These are phyloP conservation scores for Priceomyces carsonii DNA, from an alignment of 805 yeast species.

Conservation along the genomic window DNA sequence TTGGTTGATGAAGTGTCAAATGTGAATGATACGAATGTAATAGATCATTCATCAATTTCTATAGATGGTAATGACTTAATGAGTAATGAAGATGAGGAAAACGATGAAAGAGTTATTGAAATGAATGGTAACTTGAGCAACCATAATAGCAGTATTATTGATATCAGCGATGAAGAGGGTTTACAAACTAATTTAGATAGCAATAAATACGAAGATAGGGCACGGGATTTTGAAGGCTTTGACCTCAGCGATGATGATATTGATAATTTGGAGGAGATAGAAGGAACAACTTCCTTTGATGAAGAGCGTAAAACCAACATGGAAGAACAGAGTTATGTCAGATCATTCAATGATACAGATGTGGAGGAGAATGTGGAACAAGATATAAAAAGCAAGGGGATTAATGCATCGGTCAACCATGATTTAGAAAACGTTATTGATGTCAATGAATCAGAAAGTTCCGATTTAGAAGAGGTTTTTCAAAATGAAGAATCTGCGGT, in stretches of 20 bases:
- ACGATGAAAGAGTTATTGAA: constrained; percentile 4
- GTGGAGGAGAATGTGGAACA: neutral
- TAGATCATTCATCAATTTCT: neutral
- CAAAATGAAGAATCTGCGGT: no score
- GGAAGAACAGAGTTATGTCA: no score
- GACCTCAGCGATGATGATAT: constrained; percentile 9
- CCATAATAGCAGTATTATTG: no score
- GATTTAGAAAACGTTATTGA: no score
- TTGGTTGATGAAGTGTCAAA: constrained; percentile 8
- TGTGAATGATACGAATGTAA: constrained; percentile 11
- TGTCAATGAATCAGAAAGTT: no score
- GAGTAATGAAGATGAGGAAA: constrained; percentile 4
- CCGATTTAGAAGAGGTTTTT: no score
- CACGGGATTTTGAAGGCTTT: constrained; percentile 2
- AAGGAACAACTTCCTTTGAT: neutral
- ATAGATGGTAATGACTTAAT: neutral
- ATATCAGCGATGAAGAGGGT: no score
- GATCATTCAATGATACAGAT: neutral
- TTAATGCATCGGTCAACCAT: no score
- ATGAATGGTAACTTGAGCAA: no score
- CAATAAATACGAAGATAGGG: neutral
- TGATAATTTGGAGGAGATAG: constrained; percentile 6
- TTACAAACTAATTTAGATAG: neutral
- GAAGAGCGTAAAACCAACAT: neutral
- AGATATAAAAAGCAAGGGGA: neutral